Evolutionary conservation across 768 basidiomycete species (phyloP), one percentile per base, ranked within the genome.

Genomic region (Mycena rebaudengoi): DNA sequence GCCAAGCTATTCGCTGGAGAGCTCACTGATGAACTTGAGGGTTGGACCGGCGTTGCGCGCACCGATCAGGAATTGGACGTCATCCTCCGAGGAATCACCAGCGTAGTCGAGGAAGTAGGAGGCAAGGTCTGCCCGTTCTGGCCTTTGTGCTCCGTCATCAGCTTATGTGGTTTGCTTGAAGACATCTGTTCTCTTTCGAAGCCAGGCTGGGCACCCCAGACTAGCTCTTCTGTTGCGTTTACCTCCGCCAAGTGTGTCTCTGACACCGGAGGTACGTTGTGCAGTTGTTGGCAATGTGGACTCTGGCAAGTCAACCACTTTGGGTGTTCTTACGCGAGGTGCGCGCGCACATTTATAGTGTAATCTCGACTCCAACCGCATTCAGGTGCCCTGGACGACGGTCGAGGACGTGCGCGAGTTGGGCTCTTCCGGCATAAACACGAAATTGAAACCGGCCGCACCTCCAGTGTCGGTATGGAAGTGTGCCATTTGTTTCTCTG

Each of bases 391-490:
- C 79, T 94, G 53, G 94, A 95, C 69, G 94, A 95, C 70, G 92
- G 93, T 26, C 81, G 91, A 74, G 92, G 91, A 1, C 85, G 87
- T 50, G 91, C 92, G 0, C 91, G 97, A 53, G 91, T 98, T 5
- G 89, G 90, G 4, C 80, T 99, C 8, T 99, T 99, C 77, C 84
- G 97, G 56, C 98, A 99, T 74, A 98, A 98, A 74, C 98, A 99
- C 72, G 98, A 99, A 77, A 83, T 98, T 54, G 98, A 99, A 79
- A 95, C 92, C 20, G 97, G 97, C 7, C 82, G 98, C 51, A 99
- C 98, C 0, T 95, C 93, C 23, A 95, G 92, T 64, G 94, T 99
- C 41, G 98, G 98, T 21, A 96, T 98, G 91, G 98, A 99, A 85
- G 95, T 95, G 64, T 60, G 83, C 62, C n/a, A 55, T 23, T 13